Evolutionary conservation across 768 basidiomycete species (phyloP).

Genomic region (Omphalotus guepiniiformis): DNA sequence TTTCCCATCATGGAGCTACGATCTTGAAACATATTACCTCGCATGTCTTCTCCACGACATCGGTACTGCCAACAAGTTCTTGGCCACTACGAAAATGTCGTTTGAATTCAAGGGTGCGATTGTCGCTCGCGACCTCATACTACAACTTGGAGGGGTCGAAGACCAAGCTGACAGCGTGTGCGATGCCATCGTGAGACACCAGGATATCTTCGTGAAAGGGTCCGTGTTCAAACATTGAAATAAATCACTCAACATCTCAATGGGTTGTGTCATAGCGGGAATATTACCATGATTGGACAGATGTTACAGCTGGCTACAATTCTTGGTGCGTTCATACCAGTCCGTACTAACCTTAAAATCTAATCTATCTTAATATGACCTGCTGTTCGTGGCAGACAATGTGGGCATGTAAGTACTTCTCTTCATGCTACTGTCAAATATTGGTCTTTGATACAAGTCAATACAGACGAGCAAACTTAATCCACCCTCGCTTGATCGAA

Average conservation of each 20-base stretch:
- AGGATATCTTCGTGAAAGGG: constrained; percentile 44
- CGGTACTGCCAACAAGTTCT: constrained; percentile 43
- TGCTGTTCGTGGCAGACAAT: constrained; percentile 36
- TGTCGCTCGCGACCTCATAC: constrained; percentile 44
- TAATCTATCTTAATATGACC: constrained; percentile 7
- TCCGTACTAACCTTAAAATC: background rate
- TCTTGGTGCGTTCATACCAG: constrained; percentile 29
- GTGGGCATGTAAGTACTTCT: constrained; percentile 35
- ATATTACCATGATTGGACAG: constrained; percentile 48
- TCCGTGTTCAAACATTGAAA: constrained; percentile 11
- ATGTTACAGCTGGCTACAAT: constrained; percentile 46
- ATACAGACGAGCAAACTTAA: constrained; percentile 37
- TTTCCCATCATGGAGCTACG: constrained; percentile 44
- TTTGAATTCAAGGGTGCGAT: constrained; percentile 57
- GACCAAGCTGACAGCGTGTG: constrained; percentile 51
- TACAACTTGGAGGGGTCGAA: constrained; percentile 36
- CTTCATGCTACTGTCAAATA: background rate
- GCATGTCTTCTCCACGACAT: constrained; percentile 51
- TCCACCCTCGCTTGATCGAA: constrained; percentile 37
- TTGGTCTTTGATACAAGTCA: no score
- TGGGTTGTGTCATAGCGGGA: constrained; percentile 28
- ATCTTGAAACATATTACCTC: constrained; percentile 47
- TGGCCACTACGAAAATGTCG: constrained; percentile 49
- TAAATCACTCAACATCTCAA: background rate
- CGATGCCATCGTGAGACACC: constrained; percentile 48